These are phyloP conservation scores for Astragalus membranaceus DNA, from an alignment of 306 rosid genomes.

Conservation along the genomic window DNA sequence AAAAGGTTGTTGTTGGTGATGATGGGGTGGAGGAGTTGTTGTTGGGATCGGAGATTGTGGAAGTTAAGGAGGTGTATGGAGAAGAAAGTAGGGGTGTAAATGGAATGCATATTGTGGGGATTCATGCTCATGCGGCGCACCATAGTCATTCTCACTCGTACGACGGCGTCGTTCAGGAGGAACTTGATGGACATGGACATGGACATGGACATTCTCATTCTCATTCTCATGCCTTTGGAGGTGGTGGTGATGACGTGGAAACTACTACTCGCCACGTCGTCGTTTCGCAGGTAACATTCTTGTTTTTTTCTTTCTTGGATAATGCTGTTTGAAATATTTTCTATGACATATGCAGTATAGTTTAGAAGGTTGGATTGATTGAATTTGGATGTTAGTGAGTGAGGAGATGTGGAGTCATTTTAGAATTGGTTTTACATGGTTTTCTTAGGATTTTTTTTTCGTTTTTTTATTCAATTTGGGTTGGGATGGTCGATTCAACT, in stretches of 20 bases:
- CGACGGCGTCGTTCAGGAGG: not conserved
- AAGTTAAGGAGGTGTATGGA: slow-evolving; percentile 47
- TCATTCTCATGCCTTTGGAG: slow-evolving; percentile 48
- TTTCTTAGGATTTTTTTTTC: too few species aligned
- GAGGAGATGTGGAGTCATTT: too few species aligned
- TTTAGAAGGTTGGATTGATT: too few species aligned
- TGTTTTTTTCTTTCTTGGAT: not conserved
- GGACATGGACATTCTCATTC: slow-evolving; percentile 43
- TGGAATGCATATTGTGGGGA: slow-evolving; percentile 78
- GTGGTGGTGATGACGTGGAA: slow-evolving; percentile 32
- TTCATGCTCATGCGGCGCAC: slow-evolving; percentile 76
- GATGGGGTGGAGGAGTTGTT: not conserved
- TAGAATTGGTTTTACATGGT: too few species aligned
- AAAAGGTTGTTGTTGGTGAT: not conserved
- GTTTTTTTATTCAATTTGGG: too few species aligned
- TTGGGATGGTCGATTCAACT: too few species aligned
- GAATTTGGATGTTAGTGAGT: too few species aligned
- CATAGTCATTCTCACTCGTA: slow-evolving; percentile 43
- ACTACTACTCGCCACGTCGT: slow-evolving; percentile 60
- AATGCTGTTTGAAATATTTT: too few species aligned
- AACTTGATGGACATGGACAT: slow-evolving; percentile 19
- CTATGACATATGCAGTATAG: too few species aligned
- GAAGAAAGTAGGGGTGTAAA: slow-evolving; percentile 43
- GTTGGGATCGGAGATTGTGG: slow-evolving; percentile 29
- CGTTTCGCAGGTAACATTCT: slow-evolving; percentile 61